Base-by-base conservation (phyloP, 805 yeast genomes). In the Lipomyces orientalis region DNA sequence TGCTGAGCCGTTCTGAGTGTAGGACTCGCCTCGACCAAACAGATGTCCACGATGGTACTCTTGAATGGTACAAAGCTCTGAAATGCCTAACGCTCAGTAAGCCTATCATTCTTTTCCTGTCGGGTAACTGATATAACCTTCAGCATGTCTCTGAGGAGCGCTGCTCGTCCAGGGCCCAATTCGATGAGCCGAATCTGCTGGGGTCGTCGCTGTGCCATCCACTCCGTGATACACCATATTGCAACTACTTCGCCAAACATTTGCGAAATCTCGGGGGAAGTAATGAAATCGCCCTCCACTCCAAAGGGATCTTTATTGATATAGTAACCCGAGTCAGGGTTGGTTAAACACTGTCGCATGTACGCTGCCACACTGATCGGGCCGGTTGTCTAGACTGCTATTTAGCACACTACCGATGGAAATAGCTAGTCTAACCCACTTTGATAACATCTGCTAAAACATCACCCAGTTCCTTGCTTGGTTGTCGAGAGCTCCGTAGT, bases 211-310 rank as follows among this genome's bases (percentile, higher is more conserved):
- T 89, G 93, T 0, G 80, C 75, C 43, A 84, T 67, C 90, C 93
- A 90, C 49, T 81, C 78, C 2, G 81, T 74, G 19, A 79, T 64
- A 12, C 79, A 19, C 91, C 96, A 91, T 4, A 91, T 79, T 0
- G 95, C 97, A 66, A 90, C 82, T 80, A 90, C 85, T 76, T 91
- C 97, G 25, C 97, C 97, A 80, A 91, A 91, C 79, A 91, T 88
- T 52, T 90, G 91, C 6, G 94, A 89, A 61, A 91, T 90, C 77
- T 91, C 97, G 0, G 97, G 97, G 0, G 94, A 88, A 0, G 97
- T 91, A 61, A 88, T 83, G 76, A 91, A 91, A 77, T 91, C 97
- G 4, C 97, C 96, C 6, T 78, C 76, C 1, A 76, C 65, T 39
- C 89, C 91, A 46, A 91, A 80, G 1, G 97, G 97, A 72, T 91